These are phyloP conservation scores for Apiospora malaysiana DNA, from an alignment of 2,329 filamentous ascomycete species.

Conservation along the genomic window DNA sequence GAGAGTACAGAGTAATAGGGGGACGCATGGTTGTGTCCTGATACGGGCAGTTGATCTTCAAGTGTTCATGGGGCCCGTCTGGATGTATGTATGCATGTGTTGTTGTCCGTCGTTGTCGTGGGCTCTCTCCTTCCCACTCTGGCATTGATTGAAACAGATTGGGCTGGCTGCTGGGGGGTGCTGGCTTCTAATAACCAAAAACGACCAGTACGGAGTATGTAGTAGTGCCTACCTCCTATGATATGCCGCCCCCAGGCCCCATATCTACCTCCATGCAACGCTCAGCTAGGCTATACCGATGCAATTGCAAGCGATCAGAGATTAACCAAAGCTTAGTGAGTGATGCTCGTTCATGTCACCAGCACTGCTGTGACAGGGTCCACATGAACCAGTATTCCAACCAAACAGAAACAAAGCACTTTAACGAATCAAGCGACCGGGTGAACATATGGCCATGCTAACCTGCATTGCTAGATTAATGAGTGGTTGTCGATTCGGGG, in stretches of 20 bases:
- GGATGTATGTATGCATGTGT: constrained; percentile 4
- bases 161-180: background rate
- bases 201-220: background rate
- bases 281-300: background rate
- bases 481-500: background rate
- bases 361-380: background rate
- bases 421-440: background rate
- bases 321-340: constrained; percentile 8
- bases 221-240: too few relatives aligned
- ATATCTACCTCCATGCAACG: background rate
- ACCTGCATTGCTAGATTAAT: constrained; percentile 1
- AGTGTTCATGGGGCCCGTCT: background rate
- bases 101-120: background rate
- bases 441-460: background rate
- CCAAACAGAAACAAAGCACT: constrained; percentile 16
- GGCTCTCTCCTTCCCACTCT: background rate
- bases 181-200: background rate
- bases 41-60: background rate
- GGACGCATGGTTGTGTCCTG: constrained; percentile 9
- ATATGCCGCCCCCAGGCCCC: too few relatives aligned
- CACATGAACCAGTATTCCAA: constrained; percentile 10
- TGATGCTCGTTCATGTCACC: constrained; percentile 14
- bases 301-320: constrained; percentile 12
- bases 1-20: background rate
- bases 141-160: background rate